Evolutionary conservation across 2,329 filamentous ascomycete genomes (phyloP).

Genomic region (Geosmithia flava): DNA sequence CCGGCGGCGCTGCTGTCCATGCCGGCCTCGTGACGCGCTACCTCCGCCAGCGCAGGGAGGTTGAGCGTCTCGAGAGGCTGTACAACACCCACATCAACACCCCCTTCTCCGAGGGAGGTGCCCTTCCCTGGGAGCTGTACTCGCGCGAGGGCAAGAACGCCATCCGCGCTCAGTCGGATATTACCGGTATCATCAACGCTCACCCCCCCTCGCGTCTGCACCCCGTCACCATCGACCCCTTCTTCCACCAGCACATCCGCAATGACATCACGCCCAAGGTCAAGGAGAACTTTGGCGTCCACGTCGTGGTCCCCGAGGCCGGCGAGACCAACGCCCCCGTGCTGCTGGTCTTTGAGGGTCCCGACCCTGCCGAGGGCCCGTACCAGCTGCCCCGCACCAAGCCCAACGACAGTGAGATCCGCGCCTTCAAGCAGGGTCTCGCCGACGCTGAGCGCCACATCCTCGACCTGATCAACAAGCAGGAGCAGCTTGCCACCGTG

Average conservation of each 20-base stretch:
- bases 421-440: slow-evolving; percentile 41
- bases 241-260: slow-evolving; percentile 64
- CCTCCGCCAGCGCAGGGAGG: slow-evolving; percentile 66
- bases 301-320: slow-evolving; percentile 57
- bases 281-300: slow-evolving; percentile 58
- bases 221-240: slow-evolving; percentile 58
- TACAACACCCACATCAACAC: slow-evolving; percentile 84
- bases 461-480: slow-evolving; percentile 42
- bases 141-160: slow-evolving; percentile 75
- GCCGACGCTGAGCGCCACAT: slow-evolving; percentile 45
- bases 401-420: slow-evolving; percentile 36
- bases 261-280: slow-evolving; percentile 51
- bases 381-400: slow-evolving; percentile 43
- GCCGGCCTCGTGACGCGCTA: slow-evolving; percentile 83
- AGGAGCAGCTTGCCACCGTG: slow-evolving; percentile 38
- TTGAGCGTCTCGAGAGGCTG: slow-evolving; percentile 67
- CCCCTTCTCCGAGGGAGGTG: slow-evolving; percentile 55
- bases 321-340: slow-evolving; percentile 42
- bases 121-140: slow-evolving; percentile 78
- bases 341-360: slow-evolving; percentile 64
- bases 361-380: slow-evolving; percentile 28
- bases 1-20: slow-evolving; percentile 62
- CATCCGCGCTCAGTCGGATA: slow-evolving; percentile 62
- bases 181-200: slow-evolving; percentile 59
- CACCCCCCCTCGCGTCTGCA: slow-evolving; percentile 63